These are phyloP conservation scores for Aurifilum marmelostoma DNA, from an alignment of 2,329 filamentous ascomycete species.

Conservation along the genomic window DNA sequence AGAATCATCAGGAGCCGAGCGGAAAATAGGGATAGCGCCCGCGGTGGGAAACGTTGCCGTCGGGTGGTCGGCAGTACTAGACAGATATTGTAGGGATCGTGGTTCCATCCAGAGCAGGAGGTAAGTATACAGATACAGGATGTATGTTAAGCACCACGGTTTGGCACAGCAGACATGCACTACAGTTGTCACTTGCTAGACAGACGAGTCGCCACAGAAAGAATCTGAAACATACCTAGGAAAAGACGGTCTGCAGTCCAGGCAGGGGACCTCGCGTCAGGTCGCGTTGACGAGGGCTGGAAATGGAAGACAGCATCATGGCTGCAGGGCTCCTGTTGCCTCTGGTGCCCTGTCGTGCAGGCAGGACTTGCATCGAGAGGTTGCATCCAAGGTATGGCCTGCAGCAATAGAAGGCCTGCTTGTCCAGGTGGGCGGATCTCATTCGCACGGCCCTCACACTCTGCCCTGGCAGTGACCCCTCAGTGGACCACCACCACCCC, in stretches of 20 bases:
- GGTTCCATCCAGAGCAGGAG: not conserved
- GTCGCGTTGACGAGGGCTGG: not conserved
- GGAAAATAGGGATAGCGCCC: conserved; percentile 6
- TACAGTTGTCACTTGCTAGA: not conserved
- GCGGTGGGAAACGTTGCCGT: not conserved
- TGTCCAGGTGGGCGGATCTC: conserved; percentile 8
- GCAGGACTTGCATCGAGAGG: not conserved
- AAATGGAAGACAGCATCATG: not conserved
- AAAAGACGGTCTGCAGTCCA: conserved; percentile 2
- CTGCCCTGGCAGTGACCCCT: not conserved
- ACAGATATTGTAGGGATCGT: not conserved
- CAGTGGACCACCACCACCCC: not conserved
- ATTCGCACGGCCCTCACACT: conserved; percentile 12
- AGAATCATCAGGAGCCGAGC: not conserved
- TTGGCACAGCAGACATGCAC: not conserved
- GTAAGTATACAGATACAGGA: not conserved
- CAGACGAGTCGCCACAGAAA: not conserved
- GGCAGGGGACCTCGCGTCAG: not conserved
- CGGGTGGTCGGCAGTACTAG: not conserved
- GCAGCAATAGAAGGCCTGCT: conserved; percentile 2
- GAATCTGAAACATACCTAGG: not conserved
- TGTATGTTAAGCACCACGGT: not conserved
- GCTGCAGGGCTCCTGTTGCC: not conserved
- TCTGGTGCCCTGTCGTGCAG: not conserved
- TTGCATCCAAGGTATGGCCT: not conserved